Percentiles rank a stretch among this genome's conserved stretches.
These are phyloP conservation scores for Podospora sp. DNA, from an alignment of 495 filamentous ascomycete species.

Conservation along the genomic window DNA sequence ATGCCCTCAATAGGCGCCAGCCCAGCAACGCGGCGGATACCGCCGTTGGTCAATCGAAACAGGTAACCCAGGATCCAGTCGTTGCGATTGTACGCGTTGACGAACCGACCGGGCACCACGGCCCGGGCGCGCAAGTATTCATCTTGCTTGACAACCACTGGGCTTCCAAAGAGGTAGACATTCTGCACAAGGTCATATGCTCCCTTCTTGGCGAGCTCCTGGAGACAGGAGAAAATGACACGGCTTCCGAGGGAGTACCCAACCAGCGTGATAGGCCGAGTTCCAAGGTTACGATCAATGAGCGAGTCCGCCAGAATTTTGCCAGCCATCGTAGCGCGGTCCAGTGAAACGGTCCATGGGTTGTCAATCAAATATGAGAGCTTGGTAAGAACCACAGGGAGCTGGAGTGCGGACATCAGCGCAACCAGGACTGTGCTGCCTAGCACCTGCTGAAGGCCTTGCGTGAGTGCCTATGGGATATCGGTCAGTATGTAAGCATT, in stretches of 20 bases:
- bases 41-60: conserved; percentile 91
- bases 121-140: conserved; percentile 81
- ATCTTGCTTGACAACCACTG: conserved; percentile 87
- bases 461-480: conserved; percentile 75
- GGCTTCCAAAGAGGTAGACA: conserved; percentile 91
- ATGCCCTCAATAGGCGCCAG: conserved; percentile 77
- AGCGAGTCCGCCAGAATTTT: conserved; percentile 95
- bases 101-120: conserved; percentile 85
- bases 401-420: conserved; percentile 90
- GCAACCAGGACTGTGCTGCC: conserved; percentile 85
- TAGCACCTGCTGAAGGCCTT: conserved; percentile 93
- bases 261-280: conserved; percentile 90
- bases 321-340: conserved; percentile 82
- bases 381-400: conserved; percentile 91
- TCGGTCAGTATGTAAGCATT: conserved; percentile 13
- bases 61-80: conserved; percentile 99
- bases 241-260: conserved; percentile 92
- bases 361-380: conserved; percentile 97
- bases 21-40: conserved; percentile 89
- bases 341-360: conserved; percentile 93
- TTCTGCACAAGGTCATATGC: conserved; percentile 93
- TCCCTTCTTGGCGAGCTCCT: conserved; percentile 82
- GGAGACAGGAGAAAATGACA: conserved; percentile 90
- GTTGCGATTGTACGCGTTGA: conserved; percentile 91
- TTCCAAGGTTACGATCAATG: conserved; percentile 87